Evolutionary conservation across 805 yeast genomes (phyloP).

Genomic region (Scheffersomyces lignosus): DNA sequence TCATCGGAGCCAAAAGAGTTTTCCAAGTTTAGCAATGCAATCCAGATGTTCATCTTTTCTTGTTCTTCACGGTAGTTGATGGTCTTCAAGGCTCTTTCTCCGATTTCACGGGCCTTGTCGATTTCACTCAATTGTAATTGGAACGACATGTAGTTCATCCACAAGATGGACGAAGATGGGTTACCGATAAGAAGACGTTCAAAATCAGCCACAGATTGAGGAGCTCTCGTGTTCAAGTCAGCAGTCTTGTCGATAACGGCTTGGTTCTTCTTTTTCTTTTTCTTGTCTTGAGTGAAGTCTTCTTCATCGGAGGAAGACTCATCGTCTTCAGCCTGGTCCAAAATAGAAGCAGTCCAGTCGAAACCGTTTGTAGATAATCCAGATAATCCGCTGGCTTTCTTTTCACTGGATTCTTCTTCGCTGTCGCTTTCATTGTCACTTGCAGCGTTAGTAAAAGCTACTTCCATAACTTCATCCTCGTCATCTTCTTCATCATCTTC

Average conservation of each 20-base stretch:
- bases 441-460: conserved; percentile 31
- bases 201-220: conserved; percentile 88
- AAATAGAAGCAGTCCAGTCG: conserved; percentile 92
- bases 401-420: conserved; percentile 15
- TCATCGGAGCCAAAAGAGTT: conserved; percentile 89
- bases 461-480: conserved; percentile 38
- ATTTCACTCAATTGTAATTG: conserved; percentile 91
- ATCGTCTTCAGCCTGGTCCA: conserved; percentile 72
- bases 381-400: conserved; percentile 24
- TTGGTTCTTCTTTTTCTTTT: conserved; percentile 44
- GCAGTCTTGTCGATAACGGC: conserved; percentile 78
- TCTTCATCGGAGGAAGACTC: conserved; percentile 56
- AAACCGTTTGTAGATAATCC: conserved; percentile 86
- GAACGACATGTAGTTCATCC: conserved; percentile 99
- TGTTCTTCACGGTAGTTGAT: conserved; percentile 89
- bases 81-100: conserved; percentile 86
- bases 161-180: conserved; percentile 88
- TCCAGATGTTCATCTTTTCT: conserved; percentile 93
- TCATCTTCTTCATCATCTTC: conserved; percentile 27
- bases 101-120: conserved; percentile 92
- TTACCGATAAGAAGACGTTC: conserved; percentile 89
- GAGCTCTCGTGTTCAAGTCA: conserved; percentile 78
- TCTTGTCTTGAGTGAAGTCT: conserved; percentile 56
- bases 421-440: conserved; percentile 27
- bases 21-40: conserved; percentile 91